These are phyloP conservation scores for Gardenia jasminoides DNA, from an alignment of 257 asterid species.

Conservation along the genomic window DNA sequence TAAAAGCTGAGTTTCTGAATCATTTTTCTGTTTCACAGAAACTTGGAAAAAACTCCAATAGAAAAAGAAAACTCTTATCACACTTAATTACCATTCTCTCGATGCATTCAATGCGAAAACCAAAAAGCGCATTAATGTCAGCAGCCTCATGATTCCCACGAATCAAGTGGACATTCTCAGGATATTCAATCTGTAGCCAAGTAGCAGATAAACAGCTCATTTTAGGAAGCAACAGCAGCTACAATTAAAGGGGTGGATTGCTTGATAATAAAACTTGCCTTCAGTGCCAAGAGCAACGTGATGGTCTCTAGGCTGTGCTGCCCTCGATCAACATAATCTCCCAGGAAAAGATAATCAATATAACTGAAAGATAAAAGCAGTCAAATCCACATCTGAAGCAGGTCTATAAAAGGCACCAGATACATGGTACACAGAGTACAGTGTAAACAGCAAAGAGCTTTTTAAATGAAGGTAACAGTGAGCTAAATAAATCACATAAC, in stretches of 20 bases:
- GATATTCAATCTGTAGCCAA: constrained; percentile 76
- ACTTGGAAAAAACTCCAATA: no score
- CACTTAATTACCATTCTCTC: constrained; percentile 30
- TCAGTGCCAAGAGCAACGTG: constrained; percentile 91
- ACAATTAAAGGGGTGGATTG: neutral
- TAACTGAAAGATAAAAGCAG: constrained; percentile 62
- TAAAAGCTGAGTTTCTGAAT: no score
- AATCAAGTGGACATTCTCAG: constrained; percentile 92
- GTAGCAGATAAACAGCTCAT: constrained; percentile 1
- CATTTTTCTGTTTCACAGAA: no score
- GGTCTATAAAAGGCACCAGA: neutral
- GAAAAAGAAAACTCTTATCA: no score
- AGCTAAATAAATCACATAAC: neutral
- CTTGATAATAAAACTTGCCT: constrained; percentile 46
- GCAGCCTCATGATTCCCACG: constrained; percentile 99
- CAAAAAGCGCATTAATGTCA: constrained; percentile 96
- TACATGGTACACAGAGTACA: neutral
- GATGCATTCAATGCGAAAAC: constrained; percentile 97
- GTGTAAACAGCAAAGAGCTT: neutral
- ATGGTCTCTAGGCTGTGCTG: constrained; percentile 99
- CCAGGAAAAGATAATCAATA: constrained; percentile 93
- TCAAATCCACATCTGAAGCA: constrained; percentile 1
- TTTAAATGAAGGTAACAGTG: neutral
- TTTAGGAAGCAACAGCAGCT: neutral
- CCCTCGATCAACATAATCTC: constrained; percentile 99